Evolutionary conservation across 164 flowering plant genomes (phyloP).

Genomic region (Kingdonia uniflora): DNA sequence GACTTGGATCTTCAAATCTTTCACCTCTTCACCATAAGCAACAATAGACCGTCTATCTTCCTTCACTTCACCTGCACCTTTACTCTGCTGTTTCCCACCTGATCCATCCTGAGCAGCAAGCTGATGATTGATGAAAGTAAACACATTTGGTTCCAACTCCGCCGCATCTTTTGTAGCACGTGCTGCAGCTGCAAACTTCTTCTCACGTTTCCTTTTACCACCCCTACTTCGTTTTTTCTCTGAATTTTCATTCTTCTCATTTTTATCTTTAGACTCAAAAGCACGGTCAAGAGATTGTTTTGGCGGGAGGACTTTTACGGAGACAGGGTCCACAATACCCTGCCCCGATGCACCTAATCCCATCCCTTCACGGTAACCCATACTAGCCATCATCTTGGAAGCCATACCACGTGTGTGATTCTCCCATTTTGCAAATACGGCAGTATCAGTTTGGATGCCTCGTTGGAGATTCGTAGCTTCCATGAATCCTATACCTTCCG

Average conservation of each 20-base stretch:
- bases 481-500: conserved; percentile 66
- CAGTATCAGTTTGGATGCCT: conserved; percentile 82
- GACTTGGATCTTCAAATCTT: conserved; percentile 44
- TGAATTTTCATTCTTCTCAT: conserved; percentile 18
- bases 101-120: conserved; percentile 48
- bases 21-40: conserved; percentile 71
- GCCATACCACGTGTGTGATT: conserved; percentile 96
- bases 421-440: conserved; percentile 89
- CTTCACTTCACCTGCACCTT: conserved; percentile 30
- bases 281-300: conserved; percentile 91
- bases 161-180: conserved; percentile 49
- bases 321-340: conserved; percentile 67
- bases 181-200: conserved; percentile 65
- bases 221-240: conserved; percentile 72
- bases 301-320: conserved; percentile 73
- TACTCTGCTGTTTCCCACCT: conserved; percentile 23
- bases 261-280: conserved; percentile 20
- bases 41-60: conserved; percentile 57
- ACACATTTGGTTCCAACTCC: conserved; percentile 54
- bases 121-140: conserved; percentile 72
- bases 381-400: conserved; percentile 98
- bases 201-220: conserved; percentile 80
- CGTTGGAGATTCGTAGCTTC: conserved; percentile 38
- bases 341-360: conserved; percentile 83
- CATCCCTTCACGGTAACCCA: conserved; percentile 98